Conservation (phyloP, 257 asterid genomes). For the Marsdenia floribunda region DNA sequence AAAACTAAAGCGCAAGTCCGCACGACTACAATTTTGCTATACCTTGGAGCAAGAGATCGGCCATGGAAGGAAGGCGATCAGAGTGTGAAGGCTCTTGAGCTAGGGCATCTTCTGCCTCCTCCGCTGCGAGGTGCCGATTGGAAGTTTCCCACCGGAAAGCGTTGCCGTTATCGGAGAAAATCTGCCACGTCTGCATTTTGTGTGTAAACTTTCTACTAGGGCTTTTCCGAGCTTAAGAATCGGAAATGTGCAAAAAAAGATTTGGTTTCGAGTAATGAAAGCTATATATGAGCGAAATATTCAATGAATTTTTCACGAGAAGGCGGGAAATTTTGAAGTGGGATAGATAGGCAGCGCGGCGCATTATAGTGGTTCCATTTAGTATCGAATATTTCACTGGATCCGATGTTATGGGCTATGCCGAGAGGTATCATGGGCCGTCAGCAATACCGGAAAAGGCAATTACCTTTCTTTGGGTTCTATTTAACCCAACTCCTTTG, state of each 20-base stretch:
- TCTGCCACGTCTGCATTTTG: constrained; percentile 81
- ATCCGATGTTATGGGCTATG: neutral
- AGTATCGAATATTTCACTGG: neutral
- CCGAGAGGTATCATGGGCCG: too few relatives aligned
- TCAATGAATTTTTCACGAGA: constrained; percentile 1
- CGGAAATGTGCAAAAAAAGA: constrained; percentile 1
- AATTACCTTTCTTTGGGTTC: too few relatives aligned
- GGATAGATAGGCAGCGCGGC: neutral
- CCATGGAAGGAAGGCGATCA: constrained; percentile 73
- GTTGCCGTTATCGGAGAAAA: constrained; percentile 48
- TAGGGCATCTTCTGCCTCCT: constrained; percentile 23
- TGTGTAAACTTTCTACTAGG: constrained; percentile 9
- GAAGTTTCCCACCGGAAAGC: constrained; percentile 58
- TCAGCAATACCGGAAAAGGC: too few relatives aligned
- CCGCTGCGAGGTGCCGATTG: constrained; percentile 27
- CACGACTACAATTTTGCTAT: constrained; percentile 1
- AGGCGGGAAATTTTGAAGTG: constrained; percentile 6
- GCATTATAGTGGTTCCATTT: neutral
- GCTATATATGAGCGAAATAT: neutral
- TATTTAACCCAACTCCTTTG: too few relatives aligned
- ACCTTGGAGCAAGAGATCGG: constrained; percentile 84
- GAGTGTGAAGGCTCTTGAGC: constrained; percentile 25
- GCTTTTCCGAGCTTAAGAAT: neutral
- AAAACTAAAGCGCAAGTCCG: neutral
- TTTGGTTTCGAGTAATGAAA: neutral